Conservation (phyloP, 2,329 filamentous ascomycete species). For the Coleophoma cylindrospora region DNA sequence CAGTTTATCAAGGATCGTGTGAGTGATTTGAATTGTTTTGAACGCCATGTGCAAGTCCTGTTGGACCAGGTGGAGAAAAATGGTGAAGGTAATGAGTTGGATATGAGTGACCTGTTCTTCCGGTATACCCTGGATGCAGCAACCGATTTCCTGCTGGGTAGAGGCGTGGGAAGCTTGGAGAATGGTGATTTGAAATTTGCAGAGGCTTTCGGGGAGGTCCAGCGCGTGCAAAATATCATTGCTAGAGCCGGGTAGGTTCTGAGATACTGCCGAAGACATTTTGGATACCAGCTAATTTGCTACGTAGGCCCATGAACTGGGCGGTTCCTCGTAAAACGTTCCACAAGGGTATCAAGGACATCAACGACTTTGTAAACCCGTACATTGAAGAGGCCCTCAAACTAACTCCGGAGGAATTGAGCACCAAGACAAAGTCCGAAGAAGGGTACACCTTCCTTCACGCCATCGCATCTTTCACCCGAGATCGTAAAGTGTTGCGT, state of each 20-base stretch:
- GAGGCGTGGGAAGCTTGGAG: slow-evolving; percentile 56
- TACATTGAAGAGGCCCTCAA: slow-evolving; percentile 73
- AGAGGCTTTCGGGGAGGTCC: slow-evolving; percentile 76
- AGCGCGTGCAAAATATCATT: slow-evolving; percentile 66
- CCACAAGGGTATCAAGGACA: slow-evolving; percentile 55
- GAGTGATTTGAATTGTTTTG: slow-evolving; percentile 76
- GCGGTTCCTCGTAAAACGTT: slow-evolving; percentile 63
- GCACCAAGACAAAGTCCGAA: slow-evolving; percentile 67
- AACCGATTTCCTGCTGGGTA: slow-evolving; percentile 81
- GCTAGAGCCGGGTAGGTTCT: slow-evolving; percentile 53
- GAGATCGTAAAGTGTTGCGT: slow-evolving; percentile 65
- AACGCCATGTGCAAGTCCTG: slow-evolving; percentile 71
- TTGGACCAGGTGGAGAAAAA: slow-evolving; percentile 61
- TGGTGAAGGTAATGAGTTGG: slow-evolving; percentile 54
- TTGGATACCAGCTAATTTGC: slow-evolving; percentile 1
- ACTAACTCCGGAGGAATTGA: slow-evolving; percentile 66
- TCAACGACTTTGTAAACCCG: slow-evolving; percentile 71
- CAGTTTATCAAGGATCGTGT: slow-evolving; percentile 85
- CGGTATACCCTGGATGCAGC: slow-evolving; percentile 80
- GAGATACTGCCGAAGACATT: neutral
- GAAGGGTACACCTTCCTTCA: slow-evolving; percentile 80
- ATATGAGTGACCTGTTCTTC: slow-evolving; percentile 76
- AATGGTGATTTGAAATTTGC: slow-evolving; percentile 65
- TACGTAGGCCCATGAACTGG: slow-evolving; percentile 48
- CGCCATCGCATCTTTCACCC: slow-evolving; percentile 75